These are phyloP conservation scores for Cladosporium sphaerospermum DNA, from an alignment of 2,329 filamentous ascomycete species.

Conservation along the genomic window DNA sequence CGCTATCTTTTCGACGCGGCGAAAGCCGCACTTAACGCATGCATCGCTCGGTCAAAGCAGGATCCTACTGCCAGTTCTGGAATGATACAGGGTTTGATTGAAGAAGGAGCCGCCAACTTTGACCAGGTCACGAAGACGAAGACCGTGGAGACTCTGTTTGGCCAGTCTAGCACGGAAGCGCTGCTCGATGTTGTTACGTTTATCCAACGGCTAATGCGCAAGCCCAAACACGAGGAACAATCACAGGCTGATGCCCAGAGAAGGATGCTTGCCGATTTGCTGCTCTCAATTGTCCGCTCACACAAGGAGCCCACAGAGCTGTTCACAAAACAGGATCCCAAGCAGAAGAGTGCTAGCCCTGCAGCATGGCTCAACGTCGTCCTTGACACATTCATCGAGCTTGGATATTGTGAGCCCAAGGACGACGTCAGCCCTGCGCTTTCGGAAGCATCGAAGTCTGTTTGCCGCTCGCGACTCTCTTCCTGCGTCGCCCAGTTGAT, in stretches of 20 bases:
- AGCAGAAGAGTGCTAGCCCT: constrained; percentile 20
- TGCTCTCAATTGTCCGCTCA: constrained; percentile 43
- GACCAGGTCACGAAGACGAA: constrained; percentile 82
- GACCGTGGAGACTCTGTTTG: constrained; percentile 69
- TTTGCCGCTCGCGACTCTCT: constrained; percentile 50
- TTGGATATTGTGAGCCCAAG: constrained; percentile 35
- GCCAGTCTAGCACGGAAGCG: constrained; percentile 48
- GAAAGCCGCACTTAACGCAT: constrained; percentile 64
- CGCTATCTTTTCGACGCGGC: constrained; percentile 76
- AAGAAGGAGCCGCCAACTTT: constrained; percentile 68
- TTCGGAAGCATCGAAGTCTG: constrained; percentile 41
- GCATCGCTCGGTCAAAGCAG: constrained; percentile 59
- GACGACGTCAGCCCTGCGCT: constrained; percentile 30
- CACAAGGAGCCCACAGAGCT: constrained; percentile 28
- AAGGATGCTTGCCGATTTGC: constrained; percentile 46
- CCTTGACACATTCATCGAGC: constrained; percentile 20
- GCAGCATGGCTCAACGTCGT: constrained; percentile 22
- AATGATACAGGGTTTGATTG: constrained; percentile 62
- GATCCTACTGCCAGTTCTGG: constrained; percentile 54
- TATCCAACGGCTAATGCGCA: constrained; percentile 41
- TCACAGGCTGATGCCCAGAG: constrained; percentile 41
- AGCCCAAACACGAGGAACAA: constrained; percentile 39
- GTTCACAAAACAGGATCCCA: constrained; percentile 14
- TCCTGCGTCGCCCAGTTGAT: constrained; percentile 50
- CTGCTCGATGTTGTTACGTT: constrained; percentile 50